Conservation (phyloP, 257 asterid species). For the Solanum raphanifolium region DNA sequence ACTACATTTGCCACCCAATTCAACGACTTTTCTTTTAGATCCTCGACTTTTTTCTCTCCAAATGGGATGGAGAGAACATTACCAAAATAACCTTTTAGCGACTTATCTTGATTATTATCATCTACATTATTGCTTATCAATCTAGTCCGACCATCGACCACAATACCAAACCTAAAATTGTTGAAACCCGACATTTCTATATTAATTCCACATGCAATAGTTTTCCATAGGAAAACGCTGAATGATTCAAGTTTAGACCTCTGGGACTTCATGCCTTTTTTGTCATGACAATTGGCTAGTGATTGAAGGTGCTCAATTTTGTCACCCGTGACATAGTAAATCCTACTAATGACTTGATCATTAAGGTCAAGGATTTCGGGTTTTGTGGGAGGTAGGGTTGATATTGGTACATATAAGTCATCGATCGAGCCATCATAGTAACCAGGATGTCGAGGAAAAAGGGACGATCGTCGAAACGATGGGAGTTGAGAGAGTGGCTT, state of each 20-base stretch:
- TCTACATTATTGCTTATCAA: not conserved
- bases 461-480: slow-evolving; percentile 48
- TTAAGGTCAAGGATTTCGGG: not conserved
- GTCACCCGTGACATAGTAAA: slow-evolving; percentile 38
- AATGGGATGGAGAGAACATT: slow-evolving; percentile 5
- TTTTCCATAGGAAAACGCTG: slow-evolving; percentile 63
- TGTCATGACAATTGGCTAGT: slow-evolving; percentile 14
- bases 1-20: not conserved
- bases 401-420: slow-evolving; percentile 23
- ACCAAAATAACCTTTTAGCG: not conserved
- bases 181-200: not conserved
- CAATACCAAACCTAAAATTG: not conserved
- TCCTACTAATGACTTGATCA: slow-evolving; percentile 32
- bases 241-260: slow-evolving; percentile 51
- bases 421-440: slow-evolving; percentile 18
- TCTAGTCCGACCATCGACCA: not conserved
- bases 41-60: not conserved
- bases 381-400: slow-evolving; percentile 7
- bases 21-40: not conserved
- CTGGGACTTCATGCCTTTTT: not conserved
- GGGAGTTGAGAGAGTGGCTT: slow-evolving; percentile 30
- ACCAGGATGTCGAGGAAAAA: slow-evolving; percentile 40
- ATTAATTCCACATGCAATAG: not conserved
- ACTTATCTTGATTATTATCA: not conserved
- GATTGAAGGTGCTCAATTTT: slow-evolving; percentile 28